A percentile compares a stretch with the other conserved stretches of the same genome.
These are phyloP conservation scores for Coemansia sp. DNA, from an alignment of 192 early-diverging fungal species.

Conservation along the genomic window DNA sequence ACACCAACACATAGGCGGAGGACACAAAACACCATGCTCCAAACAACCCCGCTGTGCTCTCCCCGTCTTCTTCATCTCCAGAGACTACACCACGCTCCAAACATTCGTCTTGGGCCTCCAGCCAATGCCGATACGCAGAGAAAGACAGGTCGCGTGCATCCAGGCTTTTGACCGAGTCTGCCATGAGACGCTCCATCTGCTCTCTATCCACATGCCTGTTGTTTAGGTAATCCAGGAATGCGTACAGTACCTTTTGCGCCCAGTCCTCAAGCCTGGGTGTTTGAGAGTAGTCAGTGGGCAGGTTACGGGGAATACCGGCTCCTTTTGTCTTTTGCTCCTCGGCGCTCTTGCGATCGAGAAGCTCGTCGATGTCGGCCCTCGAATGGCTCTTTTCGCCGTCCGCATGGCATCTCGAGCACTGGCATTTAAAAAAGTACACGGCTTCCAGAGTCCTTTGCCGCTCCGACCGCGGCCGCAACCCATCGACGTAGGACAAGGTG, in stretches of 20 bases:
- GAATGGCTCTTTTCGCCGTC: not conserved
- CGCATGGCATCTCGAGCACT: conserved; percentile 20
- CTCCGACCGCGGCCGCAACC: conserved; percentile 17
- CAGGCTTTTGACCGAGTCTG: not conserved
- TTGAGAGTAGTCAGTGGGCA: conserved; percentile 28
- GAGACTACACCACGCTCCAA: no score
- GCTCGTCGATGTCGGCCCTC: conserved; percentile 15
- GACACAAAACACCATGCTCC: conserved; percentile 31
- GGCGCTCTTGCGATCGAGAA: conserved; percentile 13
- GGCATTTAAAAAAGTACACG: conserved; percentile 45
- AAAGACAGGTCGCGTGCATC: conserved; percentile 25
- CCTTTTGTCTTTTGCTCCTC: no score
- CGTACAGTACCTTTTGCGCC: conserved; percentile 3
- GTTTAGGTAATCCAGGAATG: not conserved
- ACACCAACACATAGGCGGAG: conserved; percentile 35
- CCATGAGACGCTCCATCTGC: not conserved
- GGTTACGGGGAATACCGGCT: conserved; percentile 6
- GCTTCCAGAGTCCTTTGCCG: conserved; percentile 10
- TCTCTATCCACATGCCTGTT: not conserved
- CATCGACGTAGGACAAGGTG: conserved; percentile 30
- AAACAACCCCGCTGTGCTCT: not conserved
- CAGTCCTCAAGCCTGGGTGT: conserved; percentile 15
- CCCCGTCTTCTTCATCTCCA: conserved; percentile 2
- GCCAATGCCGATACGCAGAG: conserved; percentile 40
- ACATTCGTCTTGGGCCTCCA: conserved; percentile 46